Base-by-base conservation (phyloP, 2,329 filamentous ascomycete species). In the Botrytis pseudocinerea region DNA sequence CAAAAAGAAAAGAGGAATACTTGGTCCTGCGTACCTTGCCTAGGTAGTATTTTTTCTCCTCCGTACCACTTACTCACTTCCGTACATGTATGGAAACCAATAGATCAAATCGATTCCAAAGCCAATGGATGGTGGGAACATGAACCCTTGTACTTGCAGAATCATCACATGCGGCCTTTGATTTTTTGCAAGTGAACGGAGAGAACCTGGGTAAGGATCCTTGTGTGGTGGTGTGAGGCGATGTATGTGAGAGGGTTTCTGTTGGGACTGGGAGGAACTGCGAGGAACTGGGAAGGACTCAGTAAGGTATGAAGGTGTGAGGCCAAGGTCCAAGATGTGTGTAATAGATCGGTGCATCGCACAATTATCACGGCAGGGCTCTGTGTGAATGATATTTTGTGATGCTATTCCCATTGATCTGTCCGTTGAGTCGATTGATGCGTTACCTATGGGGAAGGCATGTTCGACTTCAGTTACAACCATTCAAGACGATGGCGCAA, bases 91-190 rank as follows among this genome's bases (percentile, higher is more conserved):
- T 68, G 48, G 64, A 68, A 68, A 42, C 35, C 65, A 32, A 68
- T 68, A 28, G 64, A 66, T 66, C 32, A 18, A 18, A 54, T 16
- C 0, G 48, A 54, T n/a, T 16, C 51, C 16, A 66, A 66, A 66
- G 14, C 12, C 28, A 38, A 51, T 51, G 38, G 66, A 61, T 40
- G 46, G 66, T 71, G 73, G 28, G 54, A 63, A 35, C 22, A 35
- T 44, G 61, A 68, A 66, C 63, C 74, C 74, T 75, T 75, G 74
- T 69, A 74, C 73, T 66, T 75, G 74, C 73, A 75, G 70, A 63
- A 69, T 59, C 73, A 69, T 73, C 74, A 73, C 72, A 73, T 75
- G 72, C 57, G 9, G 71, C 40, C 28, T 62, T 9, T 38, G 40
- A 28, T 20, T 14, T 40, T 28, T 63, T 63, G 40, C 40, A 28